Conservation (phyloP, 1,139 yeast genomes). For the Blastobotrys apis region DNA sequence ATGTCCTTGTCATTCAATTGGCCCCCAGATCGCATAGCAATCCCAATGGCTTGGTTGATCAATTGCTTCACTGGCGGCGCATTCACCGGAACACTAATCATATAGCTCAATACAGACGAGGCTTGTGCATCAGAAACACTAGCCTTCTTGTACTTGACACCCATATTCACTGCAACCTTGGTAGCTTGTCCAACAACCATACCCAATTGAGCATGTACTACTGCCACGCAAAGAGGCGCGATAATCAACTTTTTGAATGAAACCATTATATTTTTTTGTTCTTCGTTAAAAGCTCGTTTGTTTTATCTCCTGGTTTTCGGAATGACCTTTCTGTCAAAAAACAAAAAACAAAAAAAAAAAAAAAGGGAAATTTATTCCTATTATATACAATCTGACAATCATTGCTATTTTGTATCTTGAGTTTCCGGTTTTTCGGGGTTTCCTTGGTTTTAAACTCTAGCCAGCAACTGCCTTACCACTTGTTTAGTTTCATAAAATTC, state of each 20-base stretch:
- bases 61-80: constrained; percentile 23
- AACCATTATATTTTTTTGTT: constrained; percentile 3
- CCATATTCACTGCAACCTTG: constrained; percentile 15
- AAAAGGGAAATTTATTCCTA: too few relatives aligned
- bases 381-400: background rate
- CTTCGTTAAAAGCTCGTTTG: too few relatives aligned
- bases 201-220: constrained; percentile 17
- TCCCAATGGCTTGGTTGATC: constrained; percentile 18
- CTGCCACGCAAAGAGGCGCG: constrained; percentile 13
- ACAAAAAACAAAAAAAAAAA: constrained; percentile 15
- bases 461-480: constrained; percentile 73
- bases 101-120: constrained; percentile 25
- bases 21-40: constrained; percentile 11
- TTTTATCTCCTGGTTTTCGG: too few relatives aligned
- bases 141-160: constrained; percentile 14
- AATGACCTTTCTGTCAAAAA: too few relatives aligned
- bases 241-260: constrained; percentile 3
- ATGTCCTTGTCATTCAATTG: constrained; percentile 14
- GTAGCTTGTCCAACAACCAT: constrained; percentile 14
- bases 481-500: constrained; percentile 77
- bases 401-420: background rate
- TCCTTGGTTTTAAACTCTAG: constrained; percentile 57
- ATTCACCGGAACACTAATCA: constrained; percentile 21
- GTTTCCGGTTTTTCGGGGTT: background rate
- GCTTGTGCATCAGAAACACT: constrained; percentile 23